Evolutionary conservation across 768 basidiomycete genomes (phyloP).

Genomic region (Mycena leptocephala): DNA sequence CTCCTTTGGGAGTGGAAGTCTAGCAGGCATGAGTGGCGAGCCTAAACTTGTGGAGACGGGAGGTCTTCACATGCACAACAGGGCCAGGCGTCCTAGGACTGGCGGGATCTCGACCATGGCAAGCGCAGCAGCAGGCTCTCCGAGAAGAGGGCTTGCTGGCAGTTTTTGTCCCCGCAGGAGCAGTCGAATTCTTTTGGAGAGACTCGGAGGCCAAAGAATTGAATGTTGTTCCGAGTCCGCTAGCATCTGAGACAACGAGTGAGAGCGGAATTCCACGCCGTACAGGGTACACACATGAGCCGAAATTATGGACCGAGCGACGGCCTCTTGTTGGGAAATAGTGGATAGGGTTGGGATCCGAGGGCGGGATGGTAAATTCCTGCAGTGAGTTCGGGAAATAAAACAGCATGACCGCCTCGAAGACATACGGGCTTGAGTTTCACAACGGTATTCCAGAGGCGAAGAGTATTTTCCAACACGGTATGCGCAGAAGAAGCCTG

Average conservation of each 20-base stretch:
- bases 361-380: constrained; percentile 32
- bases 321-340: constrained; percentile 31
- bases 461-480: constrained; percentile 24
- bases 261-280: background rate
- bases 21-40: background rate
- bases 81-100: background rate
- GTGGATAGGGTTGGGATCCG: constrained; percentile 33
- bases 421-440: constrained; percentile 21
- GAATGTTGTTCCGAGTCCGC: constrained; percentile 23
- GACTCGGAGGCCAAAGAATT: constrained; percentile 26
- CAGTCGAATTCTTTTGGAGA: background rate
- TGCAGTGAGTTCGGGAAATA: too few relatives aligned
- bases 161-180: constrained; percentile 5
- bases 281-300: constrained; percentile 21
- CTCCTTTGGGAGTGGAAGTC: background rate
- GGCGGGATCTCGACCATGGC: constrained; percentile 8
- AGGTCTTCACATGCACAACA: background rate
- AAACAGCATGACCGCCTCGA: too few relatives aligned
- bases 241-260: constrained; percentile 22
- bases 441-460: constrained; percentile 19
- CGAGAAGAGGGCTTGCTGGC: background rate
- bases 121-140: constrained; percentile 15
- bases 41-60: background rate
- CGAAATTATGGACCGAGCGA: constrained; percentile 22
- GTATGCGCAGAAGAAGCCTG: too few relatives aligned